Evolutionary conservation across 2,329 filamentous ascomycete genomes (phyloP).

Genomic region (Colletotrichum tropicale): DNA sequence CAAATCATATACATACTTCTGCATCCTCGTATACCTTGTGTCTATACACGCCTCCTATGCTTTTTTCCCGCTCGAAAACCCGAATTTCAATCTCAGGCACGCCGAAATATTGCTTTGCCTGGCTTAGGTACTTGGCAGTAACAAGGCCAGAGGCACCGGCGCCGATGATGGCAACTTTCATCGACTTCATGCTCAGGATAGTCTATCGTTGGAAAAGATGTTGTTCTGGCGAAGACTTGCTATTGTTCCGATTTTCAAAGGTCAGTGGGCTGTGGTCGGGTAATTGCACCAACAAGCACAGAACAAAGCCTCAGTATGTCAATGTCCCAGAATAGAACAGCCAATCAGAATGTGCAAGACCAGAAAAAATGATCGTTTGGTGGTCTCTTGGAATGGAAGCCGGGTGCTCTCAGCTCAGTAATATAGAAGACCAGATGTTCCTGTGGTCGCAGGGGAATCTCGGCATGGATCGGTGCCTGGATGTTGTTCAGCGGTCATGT

Average conservation of each 20-base stretch:
- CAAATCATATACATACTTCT: slow-evolving; percentile 33
- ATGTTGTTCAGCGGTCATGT: not conserved
- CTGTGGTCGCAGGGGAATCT: not conserved
- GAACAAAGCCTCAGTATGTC: not conserved
- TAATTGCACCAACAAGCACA: not conserved
- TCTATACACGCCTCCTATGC: slow-evolving; percentile 52
- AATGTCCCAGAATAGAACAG: not conserved
- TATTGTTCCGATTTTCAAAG: not conserved
- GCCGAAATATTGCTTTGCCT: slow-evolving; percentile 40
- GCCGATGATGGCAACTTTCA: slow-evolving; percentile 46
- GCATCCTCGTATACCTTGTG: slow-evolving; percentile 53
- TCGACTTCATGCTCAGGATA: slow-evolving; percentile 5
- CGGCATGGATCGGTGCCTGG: not conserved
- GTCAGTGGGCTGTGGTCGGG: not conserved
- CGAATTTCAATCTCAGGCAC: slow-evolving; percentile 42
- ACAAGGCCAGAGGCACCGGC: slow-evolving; percentile 47
- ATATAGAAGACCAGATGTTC: not conserved
- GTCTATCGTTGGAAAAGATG: not conserved
- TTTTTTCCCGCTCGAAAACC: slow-evolving; percentile 48
- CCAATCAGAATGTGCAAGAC: not conserved
- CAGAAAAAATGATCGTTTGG: not conserved
- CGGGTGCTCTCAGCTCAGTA: not conserved
- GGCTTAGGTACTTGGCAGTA: slow-evolving; percentile 43
- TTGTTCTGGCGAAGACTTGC: not conserved
- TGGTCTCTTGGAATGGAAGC: not conserved